A percentile compares a stretch with the other conserved stretches of the same genome.
These are phyloP conservation scores for Silene latifolia DNA, from an alignment of 148 eudicot species.

Conservation along the genomic window DNA sequence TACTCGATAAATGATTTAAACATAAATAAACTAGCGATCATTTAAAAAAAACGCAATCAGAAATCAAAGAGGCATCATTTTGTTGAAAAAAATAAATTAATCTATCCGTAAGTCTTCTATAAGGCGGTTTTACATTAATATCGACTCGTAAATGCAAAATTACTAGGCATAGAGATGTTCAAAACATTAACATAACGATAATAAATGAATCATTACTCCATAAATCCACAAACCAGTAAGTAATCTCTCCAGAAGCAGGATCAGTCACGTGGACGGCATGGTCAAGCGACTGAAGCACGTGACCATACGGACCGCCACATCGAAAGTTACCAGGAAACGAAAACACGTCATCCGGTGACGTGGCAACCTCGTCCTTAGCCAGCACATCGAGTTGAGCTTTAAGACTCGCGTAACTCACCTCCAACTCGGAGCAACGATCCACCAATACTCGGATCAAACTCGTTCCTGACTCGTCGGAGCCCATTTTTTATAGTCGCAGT, in stretches of 20 bases:
- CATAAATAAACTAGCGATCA: too few relatives aligned
- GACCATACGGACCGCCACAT: constrained; percentile 13
- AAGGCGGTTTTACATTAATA: too few relatives aligned
- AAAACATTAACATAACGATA: too few relatives aligned
- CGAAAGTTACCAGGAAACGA: constrained; percentile 26
- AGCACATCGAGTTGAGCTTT: constrained; percentile 15
- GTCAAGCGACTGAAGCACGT: constrained; percentile 26
- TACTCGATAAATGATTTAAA: too few relatives aligned
- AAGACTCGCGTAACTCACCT: constrained; percentile 24
- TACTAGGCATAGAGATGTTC: too few relatives aligned
- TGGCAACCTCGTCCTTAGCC: background rate
- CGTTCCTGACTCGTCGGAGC: constrained; percentile 20
- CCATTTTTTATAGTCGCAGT: constrained; percentile 5
- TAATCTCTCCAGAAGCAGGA: constrained; percentile 23
- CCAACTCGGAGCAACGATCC: constrained; percentile 31
- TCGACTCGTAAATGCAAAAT: too few relatives aligned
- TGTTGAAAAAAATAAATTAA: too few relatives aligned
- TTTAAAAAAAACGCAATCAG: too few relatives aligned
- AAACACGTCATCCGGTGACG: background rate
- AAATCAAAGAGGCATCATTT: too few relatives aligned
- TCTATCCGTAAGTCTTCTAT: too few relatives aligned
- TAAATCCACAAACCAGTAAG: constrained; percentile 13
- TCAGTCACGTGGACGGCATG: constrained; percentile 27
- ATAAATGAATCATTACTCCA: too few relatives aligned
- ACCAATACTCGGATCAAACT: constrained; percentile 17